Percentiles rank a stretch among this genome's conserved stretches.
These are phyloP conservation scores for Saturnispora silvae DNA, from an alignment of 805 yeast species.

Conservation along the genomic window DNA sequence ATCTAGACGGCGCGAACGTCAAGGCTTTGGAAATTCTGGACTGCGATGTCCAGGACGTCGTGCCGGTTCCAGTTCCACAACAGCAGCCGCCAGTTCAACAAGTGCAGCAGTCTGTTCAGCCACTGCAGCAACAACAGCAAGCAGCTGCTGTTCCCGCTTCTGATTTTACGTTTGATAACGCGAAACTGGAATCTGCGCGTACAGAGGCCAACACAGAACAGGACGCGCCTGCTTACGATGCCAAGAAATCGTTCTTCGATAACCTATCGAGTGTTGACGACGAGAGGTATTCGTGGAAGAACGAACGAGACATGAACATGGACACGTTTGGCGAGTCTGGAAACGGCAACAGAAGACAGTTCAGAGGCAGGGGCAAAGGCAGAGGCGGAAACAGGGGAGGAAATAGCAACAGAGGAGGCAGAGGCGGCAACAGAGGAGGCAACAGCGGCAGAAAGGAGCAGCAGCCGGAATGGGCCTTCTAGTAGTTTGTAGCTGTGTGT, in stretches of 20 bases:
- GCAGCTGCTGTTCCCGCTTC: constrained; percentile 6
- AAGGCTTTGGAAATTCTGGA: constrained; percentile 82
- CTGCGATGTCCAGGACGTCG: constrained; percentile 50
- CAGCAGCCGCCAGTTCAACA: neutral
- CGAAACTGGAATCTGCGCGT: constrained; percentile 9
- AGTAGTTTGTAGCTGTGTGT: too few relatives aligned
- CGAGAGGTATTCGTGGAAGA: constrained; percentile 50
- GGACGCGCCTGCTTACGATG: constrained; percentile 48
- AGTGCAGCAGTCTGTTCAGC: neutral
- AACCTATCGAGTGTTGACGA: constrained; percentile 62
- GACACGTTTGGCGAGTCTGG: constrained; percentile 78
- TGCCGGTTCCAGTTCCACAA: constrained; percentile 36
- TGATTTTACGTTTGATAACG: constrained; percentile 4
- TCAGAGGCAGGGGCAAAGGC: constrained; percentile 30
- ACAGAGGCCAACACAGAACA: constrained; percentile 19
- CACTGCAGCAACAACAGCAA: neutral
- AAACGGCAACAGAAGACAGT: constrained; percentile 34
- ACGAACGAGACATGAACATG: constrained; percentile 60
- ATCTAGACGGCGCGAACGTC: constrained; percentile 86
- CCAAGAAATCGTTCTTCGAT: constrained; percentile 81
- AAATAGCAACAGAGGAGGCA: constrained; percentile 14
- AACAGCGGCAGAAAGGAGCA: neutral
- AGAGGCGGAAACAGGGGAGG: constrained; percentile 18
- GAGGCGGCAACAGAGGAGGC: constrained; percentile 10
- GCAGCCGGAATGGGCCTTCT: constrained; percentile 23